These are phyloP conservation scores for Leptodermis oblonga DNA, from an alignment of 257 asterid species.

Conservation along the genomic window DNA sequence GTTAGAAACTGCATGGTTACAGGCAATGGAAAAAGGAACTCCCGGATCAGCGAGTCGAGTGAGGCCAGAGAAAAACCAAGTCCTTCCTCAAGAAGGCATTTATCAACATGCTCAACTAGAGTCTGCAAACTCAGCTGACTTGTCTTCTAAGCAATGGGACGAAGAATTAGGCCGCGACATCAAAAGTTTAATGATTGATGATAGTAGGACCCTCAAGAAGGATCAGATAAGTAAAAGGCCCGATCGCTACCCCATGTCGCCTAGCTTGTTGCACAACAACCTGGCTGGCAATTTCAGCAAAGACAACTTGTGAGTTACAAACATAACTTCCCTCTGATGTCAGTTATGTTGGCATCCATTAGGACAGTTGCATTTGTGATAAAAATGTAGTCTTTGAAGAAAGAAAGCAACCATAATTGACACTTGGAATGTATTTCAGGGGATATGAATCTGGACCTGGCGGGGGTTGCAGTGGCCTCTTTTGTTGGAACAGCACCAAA, in stretches of 20 bases:
- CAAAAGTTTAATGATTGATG: slow-evolving; percentile 51
- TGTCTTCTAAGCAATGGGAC: slow-evolving; percentile 55
- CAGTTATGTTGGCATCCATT: background rate
- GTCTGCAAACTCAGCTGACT: slow-evolving; percentile 33
- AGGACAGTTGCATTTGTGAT: background rate
- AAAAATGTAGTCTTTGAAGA: background rate
- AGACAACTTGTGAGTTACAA: slow-evolving; percentile 64
- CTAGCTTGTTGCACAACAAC: slow-evolving; percentile 83
- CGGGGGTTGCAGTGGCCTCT: slow-evolving; percentile 72
- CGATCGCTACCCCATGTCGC: slow-evolving; percentile 59
- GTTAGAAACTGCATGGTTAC: slow-evolving; percentile 90
- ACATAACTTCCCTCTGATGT: slow-evolving; percentile 13
- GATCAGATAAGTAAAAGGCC: slow-evolving; percentile 44
- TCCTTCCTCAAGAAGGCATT: slow-evolving; percentile 67
- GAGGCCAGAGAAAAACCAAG: slow-evolving; percentile 89
- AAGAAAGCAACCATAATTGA: background rate
- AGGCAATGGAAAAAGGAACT: slow-evolving; percentile 77
- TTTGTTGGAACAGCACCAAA: slow-evolving; percentile 77
- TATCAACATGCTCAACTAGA: slow-evolving; percentile 35
- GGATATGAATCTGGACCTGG: slow-evolving; percentile 90
- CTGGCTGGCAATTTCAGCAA: slow-evolving; percentile 47
- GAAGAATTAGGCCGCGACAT: slow-evolving; percentile 66
- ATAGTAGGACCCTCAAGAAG: slow-evolving; percentile 34
- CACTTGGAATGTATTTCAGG: slow-evolving; percentile 35
- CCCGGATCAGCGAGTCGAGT: slow-evolving; percentile 50